A percentile compares a stretch with the other conserved stretches of the same genome.
Conservation (phyloP, 306 rosid species). For the Trifolium dubium region DNA sequence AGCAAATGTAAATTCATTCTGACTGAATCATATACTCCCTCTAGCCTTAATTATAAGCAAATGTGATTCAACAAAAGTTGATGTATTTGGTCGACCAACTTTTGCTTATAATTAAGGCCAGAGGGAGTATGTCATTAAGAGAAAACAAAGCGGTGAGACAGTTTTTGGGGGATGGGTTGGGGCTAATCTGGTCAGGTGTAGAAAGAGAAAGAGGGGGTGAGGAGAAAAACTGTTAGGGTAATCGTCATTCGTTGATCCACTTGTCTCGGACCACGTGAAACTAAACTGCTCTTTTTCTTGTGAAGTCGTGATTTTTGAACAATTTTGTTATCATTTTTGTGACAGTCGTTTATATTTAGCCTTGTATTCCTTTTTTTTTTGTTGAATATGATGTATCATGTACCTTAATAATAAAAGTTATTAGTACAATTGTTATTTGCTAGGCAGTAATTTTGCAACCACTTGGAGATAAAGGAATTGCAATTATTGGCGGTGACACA, state of each 20-base stretch:
- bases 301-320: not conserved
- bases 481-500: slow-evolving; percentile 87
- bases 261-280: not conserved
- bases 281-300: not conserved
- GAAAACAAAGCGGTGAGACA: not conserved
- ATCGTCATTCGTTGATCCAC: not conserved
- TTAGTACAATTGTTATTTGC: slow-evolving; percentile 35
- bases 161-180: not conserved
- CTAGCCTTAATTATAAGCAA: too few species aligned
- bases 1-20: not conserved
- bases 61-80: too few species aligned
- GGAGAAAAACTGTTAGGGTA: not conserved
- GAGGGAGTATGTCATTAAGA: not conserved
- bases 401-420: not conserved
- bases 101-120: too few species aligned
- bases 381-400: too few species aligned
- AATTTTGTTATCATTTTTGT: not conserved
- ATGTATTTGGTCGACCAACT: too few species aligned
- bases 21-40: not conserved
- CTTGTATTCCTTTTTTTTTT: not conserved
- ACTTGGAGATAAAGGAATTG: slow-evolving; percentile 89
- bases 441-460: slow-evolving; percentile 97
- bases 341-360: not conserved
- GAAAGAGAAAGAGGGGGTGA: not conserved
- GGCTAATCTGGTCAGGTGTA: not conserved